These are phyloP conservation scores for Evansstolkia leycettana DNA, from an alignment of 495 filamentous ascomycete species.

Conservation along the genomic window DNA sequence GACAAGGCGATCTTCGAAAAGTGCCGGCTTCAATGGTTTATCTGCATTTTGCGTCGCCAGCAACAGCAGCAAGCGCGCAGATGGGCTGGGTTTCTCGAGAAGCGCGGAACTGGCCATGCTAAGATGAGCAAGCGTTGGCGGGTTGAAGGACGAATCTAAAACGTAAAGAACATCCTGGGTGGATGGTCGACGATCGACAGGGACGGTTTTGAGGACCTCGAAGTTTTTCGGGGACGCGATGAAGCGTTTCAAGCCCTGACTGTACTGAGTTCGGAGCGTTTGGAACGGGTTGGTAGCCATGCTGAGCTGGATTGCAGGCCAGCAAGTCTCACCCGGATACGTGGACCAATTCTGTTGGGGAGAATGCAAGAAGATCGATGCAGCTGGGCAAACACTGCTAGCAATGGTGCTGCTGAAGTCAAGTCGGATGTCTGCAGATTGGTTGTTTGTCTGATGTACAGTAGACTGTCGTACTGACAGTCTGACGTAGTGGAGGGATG, in stretches of 20 bases:
- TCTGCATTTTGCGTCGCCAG: slow-evolving; percentile 89
- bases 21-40: slow-evolving; percentile 73
- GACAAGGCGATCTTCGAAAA: slow-evolving; percentile 66
- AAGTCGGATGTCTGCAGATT: neutral
- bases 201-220: slow-evolving; percentile 45
- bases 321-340: too few species aligned
- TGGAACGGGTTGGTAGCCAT: slow-evolving; percentile 26
- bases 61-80: slow-evolving; percentile 59
- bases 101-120: slow-evolving; percentile 61
- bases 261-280: slow-evolving; percentile 20
- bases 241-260: slow-evolving; percentile 43
- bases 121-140: slow-evolving; percentile 74
- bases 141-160: slow-evolving; percentile 93
- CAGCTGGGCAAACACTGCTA: too few species aligned
- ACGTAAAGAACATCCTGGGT: slow-evolving; percentile 51
- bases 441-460: too few species aligned
- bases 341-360: too few species aligned
- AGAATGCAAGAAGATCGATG: too few species aligned
- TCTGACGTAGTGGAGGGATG: too few species aligned
- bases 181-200: slow-evolving; percentile 14
- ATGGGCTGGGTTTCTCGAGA: slow-evolving; percentile 15
- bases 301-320: slow-evolving; percentile 1
- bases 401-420: neutral
- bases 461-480: too few species aligned
- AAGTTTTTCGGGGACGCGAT: slow-evolving; percentile 41